Evolutionary conservation across 192 early-diverging fungal genomes (phyloP), one percentile per base, ranked within the genome.

Genomic region (Backusella tuberculispora): DNA sequence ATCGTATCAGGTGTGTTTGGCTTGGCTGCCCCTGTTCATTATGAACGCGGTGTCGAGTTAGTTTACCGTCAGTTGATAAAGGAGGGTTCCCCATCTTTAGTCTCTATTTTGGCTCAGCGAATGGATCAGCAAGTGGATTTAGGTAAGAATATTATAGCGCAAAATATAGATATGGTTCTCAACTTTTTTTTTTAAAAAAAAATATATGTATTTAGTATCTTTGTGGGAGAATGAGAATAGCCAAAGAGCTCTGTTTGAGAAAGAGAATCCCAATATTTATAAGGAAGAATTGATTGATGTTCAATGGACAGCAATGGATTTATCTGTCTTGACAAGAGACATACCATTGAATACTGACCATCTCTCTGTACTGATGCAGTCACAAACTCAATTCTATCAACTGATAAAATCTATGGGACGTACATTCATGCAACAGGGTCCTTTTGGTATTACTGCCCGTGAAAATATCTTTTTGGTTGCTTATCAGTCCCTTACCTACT

Each of bases 211-310:
- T 34, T 21, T 56, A 79, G 72, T 42, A 37, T 38, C 12, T 24
- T 42, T 81, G 19, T 74, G 66, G 74, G 26, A 78, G 10, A 34
- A 73, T 41, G 66, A 42, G 38, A 19, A 77, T 26, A 42, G n/a
- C 9, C 44, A 68, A 38, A 73, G 69, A 48, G 87, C 84, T n/a
- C 79, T 95, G n/a, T 95, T 95, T 77, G 89, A 87, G 29, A 89
- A 92, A 53, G 94, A 95, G 78, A 85, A 86, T 9, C 85, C 88
- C 10, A 95, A 95, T 75, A 85, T 92, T 24, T 92, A 91, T 72
- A 88, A 89, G 8, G 94, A 95, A 77, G 86, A 89, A 71, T 75
- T 90, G 68, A 81, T 93, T 45, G 90, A 94, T 68, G 75, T 83
- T 34, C 85, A 90, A 80, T 83, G 87, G 78, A 81, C 85, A 17